Conservation (phyloP, 2,329 filamentous ascomycete species). For the Hypocrella siamensis region DNA sequence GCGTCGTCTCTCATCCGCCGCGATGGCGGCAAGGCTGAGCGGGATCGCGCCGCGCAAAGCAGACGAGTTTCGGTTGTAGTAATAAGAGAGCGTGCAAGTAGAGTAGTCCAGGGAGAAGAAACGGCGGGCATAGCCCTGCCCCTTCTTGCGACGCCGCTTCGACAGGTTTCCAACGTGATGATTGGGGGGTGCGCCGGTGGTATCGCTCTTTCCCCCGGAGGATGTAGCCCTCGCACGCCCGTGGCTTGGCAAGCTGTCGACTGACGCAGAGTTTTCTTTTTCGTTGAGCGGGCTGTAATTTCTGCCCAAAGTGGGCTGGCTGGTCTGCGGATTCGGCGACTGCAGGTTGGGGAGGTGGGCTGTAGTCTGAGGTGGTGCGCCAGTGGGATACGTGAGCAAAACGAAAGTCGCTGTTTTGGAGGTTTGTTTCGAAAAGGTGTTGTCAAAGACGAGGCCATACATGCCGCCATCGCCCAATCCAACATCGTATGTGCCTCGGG, state of each 20-base stretch:
- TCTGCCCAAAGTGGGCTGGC: conserved; percentile 37
- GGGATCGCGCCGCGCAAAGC: conserved; percentile 86
- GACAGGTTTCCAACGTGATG: conserved; percentile 75
- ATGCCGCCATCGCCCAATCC: conserved; percentile 62
- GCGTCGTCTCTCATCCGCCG: conserved; percentile 71
- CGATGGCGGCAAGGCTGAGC: conserved; percentile 77
- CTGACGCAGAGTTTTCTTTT: conserved; percentile 33
- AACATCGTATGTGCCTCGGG: conserved; percentile 79
- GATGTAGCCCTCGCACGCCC: conserved; percentile 28
- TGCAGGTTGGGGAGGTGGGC: conserved; percentile 51
- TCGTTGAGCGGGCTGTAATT: conserved; percentile 28
- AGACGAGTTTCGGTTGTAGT: conserved; percentile 85
- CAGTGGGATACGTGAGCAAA: conserved; percentile 82
- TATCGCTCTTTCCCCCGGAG: conserved; percentile 36
- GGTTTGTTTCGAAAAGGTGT: conserved; percentile 91
- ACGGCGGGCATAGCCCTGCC: conserved; percentile 79
- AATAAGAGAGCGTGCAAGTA: conserved; percentile 90
- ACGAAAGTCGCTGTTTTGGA: conserved; percentile 94
- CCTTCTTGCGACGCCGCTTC: conserved; percentile 84
- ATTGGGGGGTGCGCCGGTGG: conserved; percentile 24
- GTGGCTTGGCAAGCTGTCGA: conserved; percentile 43
- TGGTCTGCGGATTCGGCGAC: conserved; percentile 18
- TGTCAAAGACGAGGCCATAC: conserved; percentile 95
- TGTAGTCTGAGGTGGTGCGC: conserved; percentile 58
- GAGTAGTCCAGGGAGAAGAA: conserved; percentile 96